Base-by-base conservation (phyloP, 345 rosid genomes). In the Erucastrum elatum region DNA sequence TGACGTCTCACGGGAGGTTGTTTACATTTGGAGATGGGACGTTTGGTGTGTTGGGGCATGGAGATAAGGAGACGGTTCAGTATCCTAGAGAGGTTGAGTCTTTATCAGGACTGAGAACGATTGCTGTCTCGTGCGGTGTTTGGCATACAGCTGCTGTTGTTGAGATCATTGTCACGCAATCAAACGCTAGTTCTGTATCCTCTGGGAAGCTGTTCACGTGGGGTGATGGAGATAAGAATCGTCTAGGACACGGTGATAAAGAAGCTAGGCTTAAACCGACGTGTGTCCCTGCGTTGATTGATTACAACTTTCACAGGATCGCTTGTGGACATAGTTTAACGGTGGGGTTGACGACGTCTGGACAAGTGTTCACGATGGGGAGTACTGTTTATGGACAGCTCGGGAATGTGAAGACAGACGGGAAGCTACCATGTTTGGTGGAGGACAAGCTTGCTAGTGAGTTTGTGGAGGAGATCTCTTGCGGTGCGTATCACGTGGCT, bases 141-240 rank as follows among this genome's bases (percentile, higher is more conserved):
- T 95, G 99, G 99, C 99, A 95, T 79, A 93, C 99, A 31, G 96
- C 99, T 85, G 98, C 99, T 69, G 87, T 93, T 46, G 99, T 95
- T 58, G 98, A 95, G 77, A 91, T 95, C 74, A 90, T 94, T 63
- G 98, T 85, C 64, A 85, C 94, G 17, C 96, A 87, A 82, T 90
- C 96, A 46, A 92, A 88, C 80, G 81, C 94, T 25, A 90, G 94
- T 51, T 81, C 80, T 34, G 75, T 83, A 69, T 88, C 90, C 26
- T 90, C 93, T 2, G 99, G 96, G 63, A 95, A 91, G 68, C 74
- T 95, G 70, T 95, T 95, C 84, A 95, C 98, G 15, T 95, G 99
- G 99, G 99, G 99, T 21, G 99, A 95, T 79, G 98, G 99, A 61
- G 99, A 95, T 75, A 95, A 95, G 73, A 91, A 84, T 60, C 91